A percentile compares a stretch with the other conserved stretches of the same genome.
phyloP scores from a whole-genome alignment of 2,329 filamentous ascomycete genomes.

The Plectosphaerella plurivora region DNA sequence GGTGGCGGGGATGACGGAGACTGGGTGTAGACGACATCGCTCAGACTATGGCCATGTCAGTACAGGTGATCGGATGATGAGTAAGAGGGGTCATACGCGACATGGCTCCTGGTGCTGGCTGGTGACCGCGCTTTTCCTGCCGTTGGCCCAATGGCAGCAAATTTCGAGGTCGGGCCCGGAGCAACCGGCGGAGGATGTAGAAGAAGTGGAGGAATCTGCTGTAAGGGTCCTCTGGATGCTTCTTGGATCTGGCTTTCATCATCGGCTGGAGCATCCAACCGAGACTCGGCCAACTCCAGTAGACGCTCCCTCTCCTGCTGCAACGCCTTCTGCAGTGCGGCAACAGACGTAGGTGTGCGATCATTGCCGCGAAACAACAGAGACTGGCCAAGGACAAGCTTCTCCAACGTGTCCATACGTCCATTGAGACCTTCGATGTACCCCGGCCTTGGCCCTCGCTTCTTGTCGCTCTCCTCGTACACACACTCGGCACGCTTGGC shows the following conservation, averaged over 20 bases:
- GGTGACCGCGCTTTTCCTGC: too few relatives aligned
- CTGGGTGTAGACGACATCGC: neutral
- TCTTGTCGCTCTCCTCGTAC: constrained; percentile 7
- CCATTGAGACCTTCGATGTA: constrained; percentile 8
- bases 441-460: constrained; percentile 8
- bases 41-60: neutral
- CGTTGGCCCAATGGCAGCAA: too few relatives aligned
- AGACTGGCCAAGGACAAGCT: constrained; percentile 10
- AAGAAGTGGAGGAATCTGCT: too few relatives aligned
- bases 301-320: neutral
- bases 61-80: too few relatives aligned
- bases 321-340: neutral
- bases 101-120: too few relatives aligned
- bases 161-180: too few relatives aligned
- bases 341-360: neutral
- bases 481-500: constrained; percentile 6
- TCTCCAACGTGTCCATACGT: constrained; percentile 10
- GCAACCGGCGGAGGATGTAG: too few relatives aligned
- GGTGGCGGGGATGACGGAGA: neutral
- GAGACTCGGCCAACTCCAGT: neutral
- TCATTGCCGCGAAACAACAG: neutral
- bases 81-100: too few relatives aligned
- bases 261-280: neutral
- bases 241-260: too few relatives aligned
- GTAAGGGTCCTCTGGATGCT: too few relatives aligned